Base-by-base conservation (phyloP, 257 asterid genomes). In the Linderniella brevidens region DNA sequence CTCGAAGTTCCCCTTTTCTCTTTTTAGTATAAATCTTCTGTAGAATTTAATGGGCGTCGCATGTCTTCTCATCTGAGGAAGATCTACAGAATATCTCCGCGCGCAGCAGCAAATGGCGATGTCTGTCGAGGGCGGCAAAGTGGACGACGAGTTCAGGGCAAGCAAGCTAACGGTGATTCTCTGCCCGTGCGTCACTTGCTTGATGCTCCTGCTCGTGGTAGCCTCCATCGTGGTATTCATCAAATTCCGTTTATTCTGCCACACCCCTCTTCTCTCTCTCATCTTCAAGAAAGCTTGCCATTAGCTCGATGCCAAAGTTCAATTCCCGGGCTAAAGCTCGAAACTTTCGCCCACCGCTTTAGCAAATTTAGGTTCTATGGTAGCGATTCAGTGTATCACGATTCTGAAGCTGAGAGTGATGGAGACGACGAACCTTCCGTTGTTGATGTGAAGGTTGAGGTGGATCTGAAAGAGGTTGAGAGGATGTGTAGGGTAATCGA, bases 221-320 rank as follows among this genome's bases (percentile, higher is more conserved):
- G 65, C 74, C 14, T 59, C 80, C 35, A 55, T 76, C 41, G 57
- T 78, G 1, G 74, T 84, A 42, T 38, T 59, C 47, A 29, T 80
- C 82, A 74, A 80, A 58, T 84, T 84, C 79, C 97, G 64, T 46
- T 62, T 76, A 12, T 78, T 52, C 57, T 83, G 93, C 58, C 88
- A 76, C 71, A 74, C 95, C n/a, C 95, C 93, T 18, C 75, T 87
- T 49, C 86, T 56, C 60, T 68, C 82, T 37, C 35, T 76, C 29
- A 52, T 87, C 42, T 74, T 69, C 92, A 67, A 70, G 56, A 81
- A 74, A 55, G 64, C 52, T 32, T 84, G 92, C 62, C 78, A 48
- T 36, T 78, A 63, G 48, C 11, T 13, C 44, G 52, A 18, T 19
- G 6, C 19, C 57, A 12, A 11, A 42, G 9, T 49, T 32, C 46